phyloP scores from a whole-genome alignment of 257 asterid species.

The Hygrophila difformis region DNA sequence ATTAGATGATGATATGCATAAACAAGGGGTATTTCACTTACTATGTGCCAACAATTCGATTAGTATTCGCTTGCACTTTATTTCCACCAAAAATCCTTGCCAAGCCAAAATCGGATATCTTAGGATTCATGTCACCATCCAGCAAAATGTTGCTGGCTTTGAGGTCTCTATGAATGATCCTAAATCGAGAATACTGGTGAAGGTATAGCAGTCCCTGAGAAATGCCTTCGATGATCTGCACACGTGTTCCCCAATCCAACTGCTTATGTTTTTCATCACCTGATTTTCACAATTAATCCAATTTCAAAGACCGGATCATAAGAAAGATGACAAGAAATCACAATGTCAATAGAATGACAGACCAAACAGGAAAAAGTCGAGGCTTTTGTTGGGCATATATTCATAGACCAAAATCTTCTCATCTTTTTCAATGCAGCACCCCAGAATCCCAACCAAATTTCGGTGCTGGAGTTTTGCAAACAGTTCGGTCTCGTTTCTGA shows the following conservation, averaged over 20 bases:
- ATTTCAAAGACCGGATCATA: no score
- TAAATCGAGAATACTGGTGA: constrained; percentile 44
- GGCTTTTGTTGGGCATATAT: constrained; percentile 40
- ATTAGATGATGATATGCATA: no score
- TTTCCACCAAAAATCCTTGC: constrained; percentile 44
- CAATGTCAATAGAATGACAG: constrained; percentile 11
- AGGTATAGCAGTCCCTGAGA: constrained; percentile 43
- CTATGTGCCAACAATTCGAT: constrained; percentile 45
- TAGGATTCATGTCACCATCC: constrained; percentile 36
- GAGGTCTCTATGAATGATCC: constrained; percentile 46
- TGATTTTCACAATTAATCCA: no score
- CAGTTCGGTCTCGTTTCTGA: constrained; percentile 36
- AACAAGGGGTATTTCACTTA: constrained; percentile 22
- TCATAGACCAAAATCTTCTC: constrained; percentile 39
- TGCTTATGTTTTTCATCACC: no score
- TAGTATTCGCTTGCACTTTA: constrained; percentile 39
- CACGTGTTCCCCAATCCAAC: constrained; percentile 36
- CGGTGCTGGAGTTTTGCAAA: constrained; percentile 43
- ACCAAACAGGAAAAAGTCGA: constrained; percentile 35
- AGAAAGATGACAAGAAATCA: no score
- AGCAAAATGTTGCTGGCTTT: constrained; percentile 45
- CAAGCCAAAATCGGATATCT: constrained; percentile 52
- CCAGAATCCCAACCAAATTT: constrained; percentile 37
- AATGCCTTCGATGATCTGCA: constrained; percentile 36
- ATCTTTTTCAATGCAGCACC: constrained; percentile 39